Base-by-base conservation (phyloP, 2,329 filamentous ascomycete species). In the Fonsecaea nubica region DNA sequence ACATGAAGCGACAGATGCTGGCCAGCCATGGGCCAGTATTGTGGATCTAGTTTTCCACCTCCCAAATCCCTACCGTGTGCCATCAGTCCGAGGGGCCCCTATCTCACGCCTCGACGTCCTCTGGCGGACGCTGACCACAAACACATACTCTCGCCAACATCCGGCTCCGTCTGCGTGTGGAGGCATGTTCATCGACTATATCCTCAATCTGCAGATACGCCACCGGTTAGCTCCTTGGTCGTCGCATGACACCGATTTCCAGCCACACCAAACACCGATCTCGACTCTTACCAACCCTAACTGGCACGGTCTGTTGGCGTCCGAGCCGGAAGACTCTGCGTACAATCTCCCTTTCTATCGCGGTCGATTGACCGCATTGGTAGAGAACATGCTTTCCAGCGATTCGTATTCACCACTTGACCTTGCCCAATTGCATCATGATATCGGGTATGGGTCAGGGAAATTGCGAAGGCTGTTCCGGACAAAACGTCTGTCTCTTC, bases 101-200 rank as follows among this genome's bases (percentile, higher is more conserved):
- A 55, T 62, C 33, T 62, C 60, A 8, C 60, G 60, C 36, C 21
- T 62, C 36, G 60, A 62, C 15, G 50, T 62, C 15, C 60, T 62
- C 50, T 62, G 60, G 60, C 60, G 60, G 8, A 62, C 60, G 38
- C 60, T 62, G 7, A 62, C 60, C n/a, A 62, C 60, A 35, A 62
- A 62, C 38, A 62, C 60, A 30, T 62, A 62, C 21, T 55, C 60
- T 15, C 60, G 60, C 8, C 60, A 62, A 56, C 60, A 62, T 38
- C 60, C 60, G 12, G 60, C 60, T 13, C 60, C 60, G 18, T 32
- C 36, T 35, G 60, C 56, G 30, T 62, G 60, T 48, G 60, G 60
- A 30, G 15, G 25, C 18, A 36, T 62, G 9, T 62, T 62, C 60
- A 33, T 62, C 52, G 60, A 62, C 53, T 62, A 62, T 36, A 56